Evolutionary conservation across 2,329 filamentous ascomycete species (phyloP).

Genomic region (Lecanosticta acicola): DNA sequence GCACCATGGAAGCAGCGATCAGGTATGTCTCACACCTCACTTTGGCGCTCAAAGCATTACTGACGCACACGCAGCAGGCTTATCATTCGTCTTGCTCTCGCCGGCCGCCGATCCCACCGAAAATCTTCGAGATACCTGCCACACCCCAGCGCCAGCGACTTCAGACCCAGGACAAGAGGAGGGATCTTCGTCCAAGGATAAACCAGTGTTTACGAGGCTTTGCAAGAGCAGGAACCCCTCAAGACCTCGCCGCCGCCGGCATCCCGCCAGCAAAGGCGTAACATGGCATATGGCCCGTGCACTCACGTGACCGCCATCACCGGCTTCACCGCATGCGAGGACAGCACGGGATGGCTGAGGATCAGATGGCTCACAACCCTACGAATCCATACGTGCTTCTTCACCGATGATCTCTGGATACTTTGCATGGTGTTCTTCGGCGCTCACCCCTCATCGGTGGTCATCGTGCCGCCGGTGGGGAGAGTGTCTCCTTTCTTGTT

Average conservation of each 20-base stretch:
- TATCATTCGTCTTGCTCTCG: neutral
- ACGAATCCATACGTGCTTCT: neutral
- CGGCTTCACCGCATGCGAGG: neutral
- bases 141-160: neutral
- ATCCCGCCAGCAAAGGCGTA: neutral
- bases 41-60: neutral
- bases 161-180: neutral
- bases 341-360: neutral
- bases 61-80: neutral
- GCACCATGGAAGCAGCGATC: neutral
- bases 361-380: too few species aligned
- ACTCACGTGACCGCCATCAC: neutral
- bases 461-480: neutral
- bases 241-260: neutral
- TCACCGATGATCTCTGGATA: neutral
- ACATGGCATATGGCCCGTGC: neutral
- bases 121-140: neutral
- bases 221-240: neutral
- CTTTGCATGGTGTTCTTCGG: neutral
- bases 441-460: neutral
- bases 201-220: neutral
- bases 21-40: neutral
- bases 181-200: neutral
- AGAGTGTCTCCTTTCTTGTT: neutral
- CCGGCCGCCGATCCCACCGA: neutral